Evolutionary conservation across 495 filamentous ascomycete species (phyloP), one percentile per base, ranked within the genome.

Genomic region (Penicillium atrosanguineum): DNA sequence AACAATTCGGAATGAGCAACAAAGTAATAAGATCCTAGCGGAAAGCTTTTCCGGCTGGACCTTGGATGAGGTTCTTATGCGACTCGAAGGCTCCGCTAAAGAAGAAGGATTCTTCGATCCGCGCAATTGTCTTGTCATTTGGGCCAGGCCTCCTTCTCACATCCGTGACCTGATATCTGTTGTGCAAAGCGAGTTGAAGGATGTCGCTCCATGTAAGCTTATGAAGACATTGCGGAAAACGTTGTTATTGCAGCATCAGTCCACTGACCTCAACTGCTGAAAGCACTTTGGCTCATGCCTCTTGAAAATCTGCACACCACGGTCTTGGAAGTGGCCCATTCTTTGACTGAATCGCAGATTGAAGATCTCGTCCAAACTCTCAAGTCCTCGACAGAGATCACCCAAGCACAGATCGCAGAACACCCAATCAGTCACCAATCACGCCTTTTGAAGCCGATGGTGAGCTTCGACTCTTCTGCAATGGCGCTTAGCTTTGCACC

Each of bases 231-330:
- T 23, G 23, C 23, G 7, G 11, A 31, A 12, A 4, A 4, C 7
- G 28, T 31, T 9, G 7, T 6, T 23, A 23, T 23, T 23, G 11
- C 11, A 31, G 7, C 7, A 31, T 9, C 28, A 31, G 11, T 31
- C 28, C 11, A 12, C 28, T 31, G 1, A 31, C 7, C 28, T 23
- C 7, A 31, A 31, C 7, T 9, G 28, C 28, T 0, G 4, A 40
- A 12, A 92, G 89, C 79, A 44, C 69, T 95, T 21, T 95, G 91
- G 90, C 69, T 88, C n/a, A 93, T 94, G 90, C 88, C 90, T 1
- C 59, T 71, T 12, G 70, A 82, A 48, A 75, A 78, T 53, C 84
- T 93, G 52, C 90, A 95, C 70, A 77, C 91, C 61, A 96, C 91
- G 0, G 81, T 65, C n/a, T 36, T 60, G 14, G 60, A 61, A 42